Evolutionary conservation across 768 basidiomycete species (phyloP).

Genomic region (Hericium coralloides): DNA sequence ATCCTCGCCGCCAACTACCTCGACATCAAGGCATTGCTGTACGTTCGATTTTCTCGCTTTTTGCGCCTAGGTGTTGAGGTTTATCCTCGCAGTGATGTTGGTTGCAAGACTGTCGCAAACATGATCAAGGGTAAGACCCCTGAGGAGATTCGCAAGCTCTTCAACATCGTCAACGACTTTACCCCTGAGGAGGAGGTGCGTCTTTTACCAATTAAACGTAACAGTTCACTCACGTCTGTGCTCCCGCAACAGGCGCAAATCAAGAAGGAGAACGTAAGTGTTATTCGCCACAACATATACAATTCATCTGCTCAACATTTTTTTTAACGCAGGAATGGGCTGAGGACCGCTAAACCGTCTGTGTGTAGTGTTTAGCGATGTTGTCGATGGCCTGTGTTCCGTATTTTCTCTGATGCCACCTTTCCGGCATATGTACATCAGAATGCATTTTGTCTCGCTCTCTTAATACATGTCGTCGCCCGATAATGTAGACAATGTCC

Average conservation of each 20-base stretch:
- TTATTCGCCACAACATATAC: not conserved
- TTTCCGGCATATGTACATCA: too few relatives aligned
- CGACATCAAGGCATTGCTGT: conserved; percentile 98
- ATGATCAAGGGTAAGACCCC: conserved; percentile 99
- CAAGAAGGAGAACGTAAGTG: conserved; percentile 95
- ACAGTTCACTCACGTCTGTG: too few relatives aligned
- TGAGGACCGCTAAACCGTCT: conserved; percentile 60
- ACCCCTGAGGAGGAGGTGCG: conserved; percentile 96
- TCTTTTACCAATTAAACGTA: not conserved
- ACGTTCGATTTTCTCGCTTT: not conserved
- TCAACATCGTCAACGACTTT: conserved; percentile 97
- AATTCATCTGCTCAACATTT: not conserved
- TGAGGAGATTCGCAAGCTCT: conserved; percentile 97
- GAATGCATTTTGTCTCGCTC: too few relatives aligned
- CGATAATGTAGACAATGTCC: too few relatives aligned
- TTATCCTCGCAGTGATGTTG: conserved; percentile 62
- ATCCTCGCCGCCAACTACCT: conserved; percentile 99
- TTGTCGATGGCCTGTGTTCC: too few relatives aligned
- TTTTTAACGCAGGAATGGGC: conserved; percentile 77
- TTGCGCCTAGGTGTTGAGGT: not conserved
- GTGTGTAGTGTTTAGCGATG: too few relatives aligned
- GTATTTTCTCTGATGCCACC: too few relatives aligned
- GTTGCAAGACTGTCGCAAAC: conserved; percentile 98
- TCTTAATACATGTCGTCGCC: too few relatives aligned
- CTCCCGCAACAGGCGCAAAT: conserved; percentile 67